phyloP scores from a whole-genome alignment of 495 filamentous ascomycete genomes.

The Pyrenula aspistea region DNA sequence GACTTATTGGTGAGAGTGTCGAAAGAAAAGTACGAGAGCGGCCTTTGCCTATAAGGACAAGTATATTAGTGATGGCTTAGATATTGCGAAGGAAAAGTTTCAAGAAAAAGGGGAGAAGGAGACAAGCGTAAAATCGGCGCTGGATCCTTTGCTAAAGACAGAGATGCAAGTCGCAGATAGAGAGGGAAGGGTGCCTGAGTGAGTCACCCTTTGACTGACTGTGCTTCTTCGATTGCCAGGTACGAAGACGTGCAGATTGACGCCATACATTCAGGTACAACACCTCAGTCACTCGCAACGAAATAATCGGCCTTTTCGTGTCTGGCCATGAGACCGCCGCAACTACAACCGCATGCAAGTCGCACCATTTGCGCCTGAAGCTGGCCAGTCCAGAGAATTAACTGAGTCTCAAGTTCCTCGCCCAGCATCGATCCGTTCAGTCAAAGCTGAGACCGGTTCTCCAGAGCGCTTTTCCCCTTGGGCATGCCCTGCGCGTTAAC shows the following conservation, averaged over 20 bases:
- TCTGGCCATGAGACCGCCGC: slow-evolving; percentile 7
- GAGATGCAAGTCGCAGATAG: slow-evolving; percentile 18
- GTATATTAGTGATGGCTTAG: slow-evolving; percentile 8
- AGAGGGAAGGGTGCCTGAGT: slow-evolving; percentile 13
- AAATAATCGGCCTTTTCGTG: slow-evolving; percentile 1
- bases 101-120: slow-evolving; percentile 2
- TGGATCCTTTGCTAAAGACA: slow-evolving; percentile 24
- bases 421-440: slow-evolving; percentile 16
- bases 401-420: slow-evolving; percentile 22
- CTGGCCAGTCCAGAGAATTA: no score
- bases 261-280: background rate
- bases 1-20: slow-evolving; percentile 3
- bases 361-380: no score
- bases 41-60: slow-evolving; percentile 6
- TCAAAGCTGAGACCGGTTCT: slow-evolving; percentile 13
- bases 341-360: slow-evolving; percentile 15
- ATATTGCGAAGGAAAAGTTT: slow-evolving; percentile 2
- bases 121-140: slow-evolving; percentile 9
- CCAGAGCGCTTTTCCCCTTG: slow-evolving; percentile 9
- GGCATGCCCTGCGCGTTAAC: background rate
- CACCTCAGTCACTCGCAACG: background rate
- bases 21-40: slow-evolving; percentile 1
- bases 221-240: no score
- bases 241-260: no score
- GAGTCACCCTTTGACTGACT: background rate